Conservation (phyloP, 1,284 basidiomycete genomes). For the Cutaneotrichosporon cyanovorans region DNA sequence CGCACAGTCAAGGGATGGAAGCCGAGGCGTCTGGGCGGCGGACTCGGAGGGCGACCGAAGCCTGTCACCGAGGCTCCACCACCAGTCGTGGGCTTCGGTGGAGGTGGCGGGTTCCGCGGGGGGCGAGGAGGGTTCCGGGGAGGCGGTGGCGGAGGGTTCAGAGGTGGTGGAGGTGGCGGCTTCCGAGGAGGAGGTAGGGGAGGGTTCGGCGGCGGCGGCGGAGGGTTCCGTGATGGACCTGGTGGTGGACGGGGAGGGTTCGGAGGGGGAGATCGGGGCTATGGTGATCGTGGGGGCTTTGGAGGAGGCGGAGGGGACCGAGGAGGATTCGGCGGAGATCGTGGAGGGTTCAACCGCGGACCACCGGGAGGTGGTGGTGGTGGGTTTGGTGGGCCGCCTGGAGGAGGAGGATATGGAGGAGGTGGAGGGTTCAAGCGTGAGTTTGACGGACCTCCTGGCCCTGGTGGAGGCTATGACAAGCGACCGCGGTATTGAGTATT, state of each 20-base stretch:
- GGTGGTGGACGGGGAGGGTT: constrained; percentile 8
- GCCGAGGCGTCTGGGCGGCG: constrained; percentile 87
- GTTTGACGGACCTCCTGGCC: constrained; percentile 38
- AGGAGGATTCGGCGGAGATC: constrained; percentile 23
- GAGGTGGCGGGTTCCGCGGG: constrained; percentile 23
- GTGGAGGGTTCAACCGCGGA: constrained; percentile 26
- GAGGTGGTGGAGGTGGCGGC: constrained; percentile 17
- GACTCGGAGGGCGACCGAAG: constrained; percentile 89
- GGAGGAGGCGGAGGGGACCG: constrained; percentile 2
- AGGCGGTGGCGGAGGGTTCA: constrained; percentile 24
- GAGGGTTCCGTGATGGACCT: constrained; percentile 45
- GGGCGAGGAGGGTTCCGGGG: constrained; percentile 21
- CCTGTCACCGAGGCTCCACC: constrained; percentile 49
- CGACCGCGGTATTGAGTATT: constrained; percentile 60
- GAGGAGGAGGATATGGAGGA: constrained; percentile 2
- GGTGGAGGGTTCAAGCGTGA: constrained; percentile 36
- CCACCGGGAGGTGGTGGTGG: constrained; percentile 50
- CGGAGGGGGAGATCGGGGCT: constrained; percentile 10
- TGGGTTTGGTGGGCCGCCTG: background rate
- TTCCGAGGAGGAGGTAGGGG: constrained; percentile 22
- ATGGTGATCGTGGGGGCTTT: constrained; percentile 16
- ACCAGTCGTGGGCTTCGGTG: constrained; percentile 15
- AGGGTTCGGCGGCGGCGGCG: constrained; percentile 22
- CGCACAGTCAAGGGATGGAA: constrained; percentile 98
- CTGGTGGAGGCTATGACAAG: constrained; percentile 60